Percentiles rank a stretch among this genome's conserved stretches.
Evolutionary conservation across 148 eudicot genomes (phyloP).

Genomic region (Hydrangea macrophylla): DNA sequence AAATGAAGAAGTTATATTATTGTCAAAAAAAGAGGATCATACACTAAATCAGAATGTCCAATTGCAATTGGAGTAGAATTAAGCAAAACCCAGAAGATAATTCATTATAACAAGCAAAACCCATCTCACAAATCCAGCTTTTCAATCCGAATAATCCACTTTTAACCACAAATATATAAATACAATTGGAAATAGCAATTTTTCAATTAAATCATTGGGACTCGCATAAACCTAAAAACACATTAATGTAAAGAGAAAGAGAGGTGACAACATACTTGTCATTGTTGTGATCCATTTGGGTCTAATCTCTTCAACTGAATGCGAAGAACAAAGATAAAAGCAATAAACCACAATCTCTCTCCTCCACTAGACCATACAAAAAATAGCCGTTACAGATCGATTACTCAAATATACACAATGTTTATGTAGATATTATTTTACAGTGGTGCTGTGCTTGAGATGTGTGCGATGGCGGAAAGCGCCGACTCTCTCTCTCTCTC

Average conservation of each 20-base stretch:
- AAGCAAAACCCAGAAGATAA: constrained; percentile 19
- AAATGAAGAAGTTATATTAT: constrained; percentile 8
- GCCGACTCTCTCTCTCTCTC: constrained; percentile 21
- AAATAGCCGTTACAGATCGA: constrained; percentile 14
- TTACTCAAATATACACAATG: constrained; percentile 15
- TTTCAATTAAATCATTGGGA: constrained; percentile 15
- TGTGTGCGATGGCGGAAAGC: constrained; percentile 26
- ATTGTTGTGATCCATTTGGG: constrained; percentile 27
- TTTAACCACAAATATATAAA: not conserved
- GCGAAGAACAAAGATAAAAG: not conserved
- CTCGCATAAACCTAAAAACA: too few species aligned
- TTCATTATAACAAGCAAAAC: constrained; percentile 15
- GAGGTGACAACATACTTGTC: constrained; percentile 21
- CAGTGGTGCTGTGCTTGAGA: constrained; percentile 29
- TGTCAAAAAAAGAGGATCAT: constrained; percentile 10
- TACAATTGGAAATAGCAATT: not conserved
- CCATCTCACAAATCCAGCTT: constrained; percentile 23
- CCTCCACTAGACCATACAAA: not conserved
- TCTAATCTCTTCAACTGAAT: constrained; percentile 14
- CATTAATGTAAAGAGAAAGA: constrained; percentile 13
- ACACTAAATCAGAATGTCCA: constrained; percentile 5
- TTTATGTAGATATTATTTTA: not conserved
- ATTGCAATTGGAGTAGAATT: not conserved
- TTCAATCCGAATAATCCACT: not conserved
- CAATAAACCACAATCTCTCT: not conserved